Percentiles rank a stretch among this genome's conserved stretches.
These are phyloP conservation scores for Psilocybe cyanescens DNA, from an alignment of 768 basidiomycete species.

Conservation along the genomic window DNA sequence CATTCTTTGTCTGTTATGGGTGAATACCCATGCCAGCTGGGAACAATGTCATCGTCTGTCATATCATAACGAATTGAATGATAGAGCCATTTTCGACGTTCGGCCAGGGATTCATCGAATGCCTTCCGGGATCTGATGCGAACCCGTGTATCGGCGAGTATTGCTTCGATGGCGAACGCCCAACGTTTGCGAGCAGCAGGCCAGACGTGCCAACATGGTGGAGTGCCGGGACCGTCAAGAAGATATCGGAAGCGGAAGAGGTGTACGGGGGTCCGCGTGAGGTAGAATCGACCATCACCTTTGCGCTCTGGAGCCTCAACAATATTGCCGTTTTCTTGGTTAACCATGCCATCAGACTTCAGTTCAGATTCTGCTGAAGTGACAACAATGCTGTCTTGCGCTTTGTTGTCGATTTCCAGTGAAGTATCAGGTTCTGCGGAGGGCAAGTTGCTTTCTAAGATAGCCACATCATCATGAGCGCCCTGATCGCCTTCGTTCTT, in stretches of 20 bases:
- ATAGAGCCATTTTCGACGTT: slow-evolving; percentile 15
- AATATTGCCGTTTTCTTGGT: background rate
- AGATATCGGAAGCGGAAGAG: slow-evolving; percentile 13
- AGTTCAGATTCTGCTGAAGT: background rate
- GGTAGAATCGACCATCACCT: slow-evolving; percentile 6
- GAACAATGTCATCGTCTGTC: background rate
- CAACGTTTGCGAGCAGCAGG: slow-evolving; percentile 13
- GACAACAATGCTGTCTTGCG: background rate
- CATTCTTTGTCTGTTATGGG: slow-evolving; percentile 4
- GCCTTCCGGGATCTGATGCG: slow-evolving; percentile 5
- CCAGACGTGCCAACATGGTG: slow-evolving; percentile 4
- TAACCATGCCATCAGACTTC: background rate
- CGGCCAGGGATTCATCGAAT: background rate
- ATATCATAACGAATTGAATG: slow-evolving; percentile 1
- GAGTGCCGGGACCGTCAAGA: slow-evolving; percentile 7
- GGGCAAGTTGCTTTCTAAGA: too few species aligned
- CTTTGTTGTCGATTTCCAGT: too few species aligned
- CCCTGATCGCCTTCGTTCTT: too few species aligned
- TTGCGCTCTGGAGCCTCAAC: background rate
- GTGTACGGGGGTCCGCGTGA: slow-evolving; percentile 11
- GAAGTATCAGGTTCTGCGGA: too few species aligned
- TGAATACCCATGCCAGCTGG: background rate
- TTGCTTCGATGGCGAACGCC: slow-evolving; percentile 16
- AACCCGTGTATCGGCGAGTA: slow-evolving; percentile 2
- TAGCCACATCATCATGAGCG: too few species aligned